Base-by-base conservation (phyloP, 139 green algal genomes). In the Marvania coccoides region DNA sequence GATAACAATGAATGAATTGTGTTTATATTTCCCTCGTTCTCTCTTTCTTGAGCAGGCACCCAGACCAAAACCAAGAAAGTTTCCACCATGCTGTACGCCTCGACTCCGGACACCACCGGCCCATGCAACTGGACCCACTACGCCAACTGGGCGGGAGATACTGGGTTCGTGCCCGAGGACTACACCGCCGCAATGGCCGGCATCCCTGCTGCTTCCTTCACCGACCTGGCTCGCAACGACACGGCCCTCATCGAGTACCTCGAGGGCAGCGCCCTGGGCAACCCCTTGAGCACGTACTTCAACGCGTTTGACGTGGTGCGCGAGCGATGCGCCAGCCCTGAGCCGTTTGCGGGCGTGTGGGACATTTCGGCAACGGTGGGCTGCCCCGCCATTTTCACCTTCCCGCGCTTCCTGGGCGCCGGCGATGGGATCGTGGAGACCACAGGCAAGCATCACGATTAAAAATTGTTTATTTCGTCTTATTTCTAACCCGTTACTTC, bases 321-420 rank as follows among this genome's bases (percentile, higher is more conserved):
- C 6, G 56, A 47, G 34, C 60, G 61, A 24, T 75, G 69, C 37
- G 48, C 19, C 26, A 58, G 19, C 23, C 48, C 69, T 28, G 69
- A 76, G 30, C 5, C n/a, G 8, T 34, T 28, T 34, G 40, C 29
- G 36, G 28, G 26, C 55, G n/a, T 47, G 37, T 75, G 46, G 23
- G 58, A 66, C 28, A 30, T 57, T 19, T 47, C 39, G 31, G 46
- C 36, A 15, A 47, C 36, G 1, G 70, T 61, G 28, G 34, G 34
- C 15, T 69, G 34, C 31, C 70, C 63, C 26, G 74, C 74, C 2
- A 59, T 81, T 4, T 29, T 63, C 48, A 69, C 74, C 28, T 54
- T 79, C n/a, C 58, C 74, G 4, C 62, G 46, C 40, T 81, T 75
- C 68, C 65, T 61, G 29, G 30, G 40, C 46, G 45, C 55, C 31